Base-by-base conservation (phyloP, 2,329 filamentous ascomycete genomes). In the Diplodia intermedia region DNA sequence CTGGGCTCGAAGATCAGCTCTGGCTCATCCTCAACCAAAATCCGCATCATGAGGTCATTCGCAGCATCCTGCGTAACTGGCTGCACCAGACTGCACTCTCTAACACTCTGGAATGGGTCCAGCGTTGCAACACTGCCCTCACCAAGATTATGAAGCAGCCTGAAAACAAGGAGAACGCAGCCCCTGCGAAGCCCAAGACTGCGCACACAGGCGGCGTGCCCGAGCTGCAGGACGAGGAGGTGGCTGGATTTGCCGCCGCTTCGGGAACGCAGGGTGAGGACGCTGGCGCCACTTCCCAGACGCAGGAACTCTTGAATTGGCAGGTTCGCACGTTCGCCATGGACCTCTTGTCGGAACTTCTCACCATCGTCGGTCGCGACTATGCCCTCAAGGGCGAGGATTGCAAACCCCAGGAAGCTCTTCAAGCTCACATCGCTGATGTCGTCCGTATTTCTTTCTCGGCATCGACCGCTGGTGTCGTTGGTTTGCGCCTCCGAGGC, bases 401-500 rank as follows among this genome's bases (percentile, higher is more conserved):
- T 47, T 93, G 93, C 6, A 84, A 86, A 3, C 92, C 93, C 4
- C 91, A 96, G 75, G 80, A 86, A 55, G 92, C 91, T 4, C 82
- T 99, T 31, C 94, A 99, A 78, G 86, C 88, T 69, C 90, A 89
- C 74, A 88, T 99, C 67, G 94, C 92, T 3, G 95, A 99, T 77
- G 92, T 99, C 29, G 93, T 99, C 68, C 90, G 93, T 62, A 97
- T 98, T 86, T 94, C 95, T 0, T 99, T 99, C 79, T 97, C 95
- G 12, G 95, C 95, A 0, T 98, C 94, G 1, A 99, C 95, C 0
- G 94, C 94, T 2, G 92, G 91, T 71, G 94, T 99, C 0, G 87
- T 97, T 29, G 91, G 97, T 75, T 85, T 99, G 69, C 88, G 95
- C 31, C 90, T 99, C 49, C 93, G 93, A 84, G 95, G 95, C 31